Evolutionary conservation across 306 rosid species (phyloP), one percentile per base, ranked within the genome.

Genomic region (Ammopiptanthus mongolicus): DNA sequence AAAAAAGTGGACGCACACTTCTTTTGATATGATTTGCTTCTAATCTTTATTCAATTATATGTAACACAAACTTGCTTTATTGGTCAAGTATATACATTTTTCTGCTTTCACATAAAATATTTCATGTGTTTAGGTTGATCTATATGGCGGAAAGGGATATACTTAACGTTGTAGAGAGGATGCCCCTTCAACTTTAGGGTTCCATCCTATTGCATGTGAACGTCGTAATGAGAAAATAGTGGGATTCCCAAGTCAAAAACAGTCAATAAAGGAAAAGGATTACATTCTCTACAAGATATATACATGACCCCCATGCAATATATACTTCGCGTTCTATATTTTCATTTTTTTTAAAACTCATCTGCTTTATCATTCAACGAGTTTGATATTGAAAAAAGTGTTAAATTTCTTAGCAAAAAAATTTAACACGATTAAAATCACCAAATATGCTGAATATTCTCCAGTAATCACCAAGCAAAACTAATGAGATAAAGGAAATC

Each of bases 211-310:
- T 87, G n/a, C n/a, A n/a, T n/a, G 80, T 86, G 74, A 81, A 31
- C 48, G 65, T 66, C 79, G 44, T 55, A 76, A 76, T 42, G 68
- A 73, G 76, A 86, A 78, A 80, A 78, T 2, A 36, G 23, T 63
- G 59, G 47, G 79, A 69, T 91, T 84, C 83, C 46, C 80, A 69
- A 87, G 89, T 87, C 86, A 91, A 85, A 88, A 88, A 80, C 86
- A 55, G 48, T 42, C 29, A 23, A 28, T 37, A 55, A 83, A 83
- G 69, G 78, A 75, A 84, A 71, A 75, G 87, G 31, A 47, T 66
- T 31, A 63, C 85, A 51, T 74, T 63, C 69, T 75, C 82, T 64
- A 37, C 74, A 77, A 41, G 72, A 76, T 25, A 64, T 29, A 71
- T 62, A 55, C 10, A 8, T 39, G 7, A 76, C 63, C 57, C 71